Evolutionary conservation across 106 monocot species (phyloP), one percentile per base, ranked within the genome.

Genomic region (Apostasia shenzhenica): DNA sequence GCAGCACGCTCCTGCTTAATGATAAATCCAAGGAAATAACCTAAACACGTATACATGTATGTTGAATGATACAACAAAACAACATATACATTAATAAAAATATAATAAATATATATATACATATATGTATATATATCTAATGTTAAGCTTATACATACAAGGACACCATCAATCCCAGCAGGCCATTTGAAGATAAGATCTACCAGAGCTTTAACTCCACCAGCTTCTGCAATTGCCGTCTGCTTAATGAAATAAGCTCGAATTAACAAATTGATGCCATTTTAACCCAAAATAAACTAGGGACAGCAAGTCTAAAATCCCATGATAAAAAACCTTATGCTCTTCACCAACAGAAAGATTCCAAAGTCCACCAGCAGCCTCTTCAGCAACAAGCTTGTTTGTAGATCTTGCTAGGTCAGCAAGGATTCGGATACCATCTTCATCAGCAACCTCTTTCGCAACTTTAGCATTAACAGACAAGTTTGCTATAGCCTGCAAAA

Each of bases 341-440:
- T 97, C 97, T 74, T 97, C 97, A 11, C 97, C 97, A 41, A 97
- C 97, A 55, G 97, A 97, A 68, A 97, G 97, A 68, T 97, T 97
- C 97, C 97, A 97, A 67, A 97, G 92, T 54, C 97, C 97, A 61
- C 97, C 97, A 67, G 97, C 97, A 74, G 92, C 97, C 73, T 97
- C 97, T 80, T 97, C 97, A 59, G 92, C 97, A 61, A 97, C 97
- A 67, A 97, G 71, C 67, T 83, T 86, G 70, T 97, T 97, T 85
- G 83, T 83, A 52, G 97, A 97, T 70, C 82, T 84, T 45, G 97
- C 92, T 14, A 97, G 75, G 59, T 85, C 79, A 41, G 89, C 84
- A 26, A 97, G 80, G 47, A 97, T 83, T 37, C 46, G 50, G 45
- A 97, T 97, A 44, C 97, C 97, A 14, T 92, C 97, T 74, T 81